A percentile compares a stretch with the other conserved stretches of the same genome.
These are phyloP conservation scores for Dittrichia graveolens DNA, from an alignment of 129 eudicot genomes.

Conservation along the genomic window DNA sequence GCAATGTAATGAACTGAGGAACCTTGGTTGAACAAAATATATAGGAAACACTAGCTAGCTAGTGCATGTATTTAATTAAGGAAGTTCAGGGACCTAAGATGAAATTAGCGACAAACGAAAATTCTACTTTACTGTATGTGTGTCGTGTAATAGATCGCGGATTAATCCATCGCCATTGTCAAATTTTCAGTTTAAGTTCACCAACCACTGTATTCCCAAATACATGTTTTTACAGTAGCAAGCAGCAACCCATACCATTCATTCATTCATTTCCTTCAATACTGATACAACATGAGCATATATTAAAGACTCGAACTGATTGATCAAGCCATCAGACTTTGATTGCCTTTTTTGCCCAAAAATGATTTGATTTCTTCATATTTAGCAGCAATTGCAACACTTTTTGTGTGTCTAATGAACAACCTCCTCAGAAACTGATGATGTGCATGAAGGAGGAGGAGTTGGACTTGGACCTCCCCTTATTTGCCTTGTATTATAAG, in stretches of 20 bases:
- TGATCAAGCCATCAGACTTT: not conserved
- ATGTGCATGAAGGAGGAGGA: conserved; percentile 36
- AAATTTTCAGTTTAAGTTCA: too few species aligned
- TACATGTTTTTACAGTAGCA: too few species aligned
- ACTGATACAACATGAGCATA: not conserved
- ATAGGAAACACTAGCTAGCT: too few species aligned
- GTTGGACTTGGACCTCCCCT: conserved; percentile 31
- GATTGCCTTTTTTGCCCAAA: not conserved
- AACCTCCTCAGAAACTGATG: conserved; percentile 33
- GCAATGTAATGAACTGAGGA: too few species aligned
- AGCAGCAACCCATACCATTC: not conserved
- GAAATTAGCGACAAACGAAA: too few species aligned
- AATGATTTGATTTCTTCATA: conserved; percentile 3
- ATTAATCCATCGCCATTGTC: too few species aligned
- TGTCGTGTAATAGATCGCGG: too few species aligned
- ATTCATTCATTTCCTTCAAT: not conserved
- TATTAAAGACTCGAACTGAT: not conserved
- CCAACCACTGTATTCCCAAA: not conserved
- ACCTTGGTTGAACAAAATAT: too few species aligned
- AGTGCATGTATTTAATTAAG: too few species aligned
- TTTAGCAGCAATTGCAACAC: not conserved
- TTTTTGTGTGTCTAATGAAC: conserved; percentile 20
- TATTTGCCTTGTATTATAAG: conserved; percentile 65
- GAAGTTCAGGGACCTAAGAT: too few species aligned
- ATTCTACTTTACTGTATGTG: too few species aligned